Evolutionary conservation across 805 yeast species (phyloP).

Genomic region (Starmerella vaccinii): DNA sequence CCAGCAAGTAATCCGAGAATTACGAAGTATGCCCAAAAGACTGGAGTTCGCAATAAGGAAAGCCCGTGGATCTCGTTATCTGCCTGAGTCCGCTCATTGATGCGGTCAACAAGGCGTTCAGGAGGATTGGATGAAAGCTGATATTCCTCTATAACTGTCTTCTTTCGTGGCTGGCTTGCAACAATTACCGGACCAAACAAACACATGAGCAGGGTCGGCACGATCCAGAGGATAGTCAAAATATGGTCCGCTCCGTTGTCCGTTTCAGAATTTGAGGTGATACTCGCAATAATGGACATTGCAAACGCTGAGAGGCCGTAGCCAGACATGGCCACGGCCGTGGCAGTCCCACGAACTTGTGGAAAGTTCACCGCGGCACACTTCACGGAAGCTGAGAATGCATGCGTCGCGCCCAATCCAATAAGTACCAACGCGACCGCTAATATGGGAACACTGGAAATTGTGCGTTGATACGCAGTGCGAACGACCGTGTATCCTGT

Average conservation of each 20-base stretch:
- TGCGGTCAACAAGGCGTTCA: constrained; percentile 16
- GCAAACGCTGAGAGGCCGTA: constrained; percentile 67
- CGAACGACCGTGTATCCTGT: constrained; percentile 50
- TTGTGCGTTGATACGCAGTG: constrained; percentile 38
- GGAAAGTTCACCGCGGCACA: constrained; percentile 68
- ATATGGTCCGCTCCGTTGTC: constrained; percentile 31
- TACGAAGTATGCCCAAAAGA: constrained; percentile 44
- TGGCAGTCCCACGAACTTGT: constrained; percentile 57
- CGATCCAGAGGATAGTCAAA: constrained; percentile 37
- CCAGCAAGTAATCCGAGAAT: constrained; percentile 52
- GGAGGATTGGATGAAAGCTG: constrained; percentile 6
- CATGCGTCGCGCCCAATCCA: constrained; percentile 62
- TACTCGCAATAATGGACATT: constrained; percentile 46
- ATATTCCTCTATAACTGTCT: constrained; percentile 14
- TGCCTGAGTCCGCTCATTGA: constrained; percentile 11
- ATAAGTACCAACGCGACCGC: constrained; percentile 42
- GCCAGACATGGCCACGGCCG: constrained; percentile 62
- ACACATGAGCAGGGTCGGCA: constrained; percentile 41
- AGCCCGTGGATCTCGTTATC: constrained; percentile 17
- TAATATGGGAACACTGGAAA: constrained; percentile 33
- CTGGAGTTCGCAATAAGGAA: constrained; percentile 26
- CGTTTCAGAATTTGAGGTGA: constrained; percentile 34
- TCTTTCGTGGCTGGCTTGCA: constrained; percentile 13
- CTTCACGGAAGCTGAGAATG: constrained; percentile 55
- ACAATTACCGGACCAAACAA: constrained; percentile 23